phyloP scores from a whole-genome alignment of 169 alveolate genomes.

The Eimeria praecox region DNA sequence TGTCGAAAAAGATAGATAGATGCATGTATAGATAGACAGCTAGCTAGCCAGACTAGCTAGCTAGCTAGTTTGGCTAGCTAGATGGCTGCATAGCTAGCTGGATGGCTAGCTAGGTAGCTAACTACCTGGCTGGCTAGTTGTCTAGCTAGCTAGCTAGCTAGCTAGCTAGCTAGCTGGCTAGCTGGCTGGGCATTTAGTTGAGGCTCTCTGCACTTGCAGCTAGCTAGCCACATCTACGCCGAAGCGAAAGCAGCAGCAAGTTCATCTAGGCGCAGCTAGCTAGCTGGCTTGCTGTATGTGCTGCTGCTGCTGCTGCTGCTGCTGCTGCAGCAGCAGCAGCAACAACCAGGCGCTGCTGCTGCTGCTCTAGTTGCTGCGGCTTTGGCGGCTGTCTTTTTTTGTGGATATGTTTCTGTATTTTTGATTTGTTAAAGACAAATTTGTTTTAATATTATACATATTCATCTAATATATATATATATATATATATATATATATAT shows the following conservation, averaged over 20 bases:
- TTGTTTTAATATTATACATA: background rate
- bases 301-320: background rate
- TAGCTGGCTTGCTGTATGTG: background rate
- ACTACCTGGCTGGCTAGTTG: background rate
- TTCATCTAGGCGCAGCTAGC: background rate
- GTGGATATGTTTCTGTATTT: no score
- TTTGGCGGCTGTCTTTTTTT: background rate
- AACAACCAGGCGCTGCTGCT: background rate
- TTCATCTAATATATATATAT: no score
- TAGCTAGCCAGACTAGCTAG: background rate
- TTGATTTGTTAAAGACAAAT: no score
- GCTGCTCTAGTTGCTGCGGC: slow-evolving; percentile 14
- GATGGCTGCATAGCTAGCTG: no score
- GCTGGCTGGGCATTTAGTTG: no score
- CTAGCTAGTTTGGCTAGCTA: no score
- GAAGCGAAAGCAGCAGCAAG: background rate
- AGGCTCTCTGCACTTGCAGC: no score
- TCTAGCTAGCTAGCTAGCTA: no score
- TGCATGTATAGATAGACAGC: no score
- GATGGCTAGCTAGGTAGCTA: background rate
- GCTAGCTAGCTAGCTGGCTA: background rate
- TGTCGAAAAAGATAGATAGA: no score
- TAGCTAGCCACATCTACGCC: background rate
- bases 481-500: no score
- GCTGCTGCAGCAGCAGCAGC: background rate